Evolutionary conservation across 2,329 filamentous ascomycete genomes (phyloP).

Genomic region (Pestalotiopsis fici): DNA sequence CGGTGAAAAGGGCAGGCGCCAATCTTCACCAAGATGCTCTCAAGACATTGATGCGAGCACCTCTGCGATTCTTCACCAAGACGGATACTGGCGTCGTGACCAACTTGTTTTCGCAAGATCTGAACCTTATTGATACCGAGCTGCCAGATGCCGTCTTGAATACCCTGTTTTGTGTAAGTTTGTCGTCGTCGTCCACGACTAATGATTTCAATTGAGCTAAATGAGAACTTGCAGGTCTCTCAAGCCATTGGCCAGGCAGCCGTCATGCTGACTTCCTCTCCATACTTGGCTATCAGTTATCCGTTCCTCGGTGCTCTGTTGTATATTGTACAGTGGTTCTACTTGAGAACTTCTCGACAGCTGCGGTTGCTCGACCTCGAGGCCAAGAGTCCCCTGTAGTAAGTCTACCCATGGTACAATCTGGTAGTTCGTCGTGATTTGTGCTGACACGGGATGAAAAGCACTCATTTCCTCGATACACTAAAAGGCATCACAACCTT

Average conservation of each 20-base stretch:
- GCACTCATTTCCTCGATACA: slow-evolving; percentile 46
- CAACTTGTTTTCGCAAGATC: slow-evolving; percentile 41
- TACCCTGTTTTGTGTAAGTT: slow-evolving; percentile 14
- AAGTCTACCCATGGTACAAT: slow-evolving; percentile 18
- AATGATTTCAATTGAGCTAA: no score
- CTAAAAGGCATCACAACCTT: slow-evolving; percentile 48
- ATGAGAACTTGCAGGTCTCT: no score
- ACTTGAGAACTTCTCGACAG: slow-evolving; percentile 52
- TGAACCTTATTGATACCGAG: slow-evolving; percentile 38
- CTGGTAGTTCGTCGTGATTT: not conserved
- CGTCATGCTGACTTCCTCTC: slow-evolving; percentile 39
- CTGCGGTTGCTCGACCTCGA: slow-evolving; percentile 52
- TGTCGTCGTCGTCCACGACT: no score
- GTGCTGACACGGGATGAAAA: slow-evolving; percentile 7
- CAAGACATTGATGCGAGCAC: not conserved
- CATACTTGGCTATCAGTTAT: slow-evolving; percentile 42
- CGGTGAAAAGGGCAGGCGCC: slow-evolving; percentile 15
- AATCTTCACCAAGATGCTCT: slow-evolving; percentile 8
- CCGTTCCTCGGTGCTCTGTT: slow-evolving; percentile 40
- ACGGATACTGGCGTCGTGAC: slow-evolving; percentile 35
- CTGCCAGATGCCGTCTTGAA: slow-evolving; percentile 30
- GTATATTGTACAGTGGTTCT: slow-evolving; percentile 48
- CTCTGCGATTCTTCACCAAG: slow-evolving; percentile 33
- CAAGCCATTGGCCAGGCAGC: slow-evolving; percentile 25
- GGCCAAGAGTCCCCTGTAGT: slow-evolving; percentile 49